A percentile compares a stretch with the other conserved stretches of the same genome.
These are phyloP conservation scores for Lipomyces orientalis DNA, from an alignment of 805 yeast genomes.

Conservation along the genomic window DNA sequence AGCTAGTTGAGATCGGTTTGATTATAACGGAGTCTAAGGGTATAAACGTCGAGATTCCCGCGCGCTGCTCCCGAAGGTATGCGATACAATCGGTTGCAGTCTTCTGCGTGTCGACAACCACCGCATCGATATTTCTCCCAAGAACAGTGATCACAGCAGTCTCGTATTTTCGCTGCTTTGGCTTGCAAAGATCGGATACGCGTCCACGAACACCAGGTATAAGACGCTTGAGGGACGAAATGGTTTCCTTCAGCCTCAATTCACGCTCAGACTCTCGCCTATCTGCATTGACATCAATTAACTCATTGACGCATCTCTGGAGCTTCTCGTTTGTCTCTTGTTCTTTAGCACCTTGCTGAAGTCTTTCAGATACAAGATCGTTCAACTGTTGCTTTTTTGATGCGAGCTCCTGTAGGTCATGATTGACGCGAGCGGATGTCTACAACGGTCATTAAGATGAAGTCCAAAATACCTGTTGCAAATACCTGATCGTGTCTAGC, in stretches of 20 bases:
- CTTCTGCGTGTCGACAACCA: slow-evolving; percentile 74
- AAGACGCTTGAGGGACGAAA: slow-evolving; percentile 68
- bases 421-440: slow-evolving; percentile 37
- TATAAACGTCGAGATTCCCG: slow-evolving; percentile 84
- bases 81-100: slow-evolving; percentile 79
- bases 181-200: slow-evolving; percentile 78
- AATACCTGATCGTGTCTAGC: slow-evolving; percentile 48
- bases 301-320: slow-evolving; percentile 60
- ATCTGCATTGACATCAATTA: slow-evolving; percentile 76
- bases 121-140: slow-evolving; percentile 80
- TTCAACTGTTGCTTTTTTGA: slow-evolving; percentile 37
- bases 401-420: slow-evolving; percentile 38
- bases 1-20: slow-evolving; percentile 56
- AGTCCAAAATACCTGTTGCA: neutral
- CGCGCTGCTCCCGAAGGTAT: slow-evolving; percentile 79
- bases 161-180: slow-evolving; percentile 73
- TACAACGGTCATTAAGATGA: neutral
- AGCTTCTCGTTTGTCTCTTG: slow-evolving; percentile 67
- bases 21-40: slow-evolving; percentile 81
- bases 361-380: slow-evolving; percentile 33
- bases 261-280: slow-evolving; percentile 79
- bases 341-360: slow-evolving; percentile 50
- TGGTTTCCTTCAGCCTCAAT: slow-evolving; percentile 71
- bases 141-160: slow-evolving; percentile 75
- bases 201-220: slow-evolving; percentile 86